phyloP scores from a whole-genome alignment of 257 asterid species.

The Linaria vulgaris region DNA sequence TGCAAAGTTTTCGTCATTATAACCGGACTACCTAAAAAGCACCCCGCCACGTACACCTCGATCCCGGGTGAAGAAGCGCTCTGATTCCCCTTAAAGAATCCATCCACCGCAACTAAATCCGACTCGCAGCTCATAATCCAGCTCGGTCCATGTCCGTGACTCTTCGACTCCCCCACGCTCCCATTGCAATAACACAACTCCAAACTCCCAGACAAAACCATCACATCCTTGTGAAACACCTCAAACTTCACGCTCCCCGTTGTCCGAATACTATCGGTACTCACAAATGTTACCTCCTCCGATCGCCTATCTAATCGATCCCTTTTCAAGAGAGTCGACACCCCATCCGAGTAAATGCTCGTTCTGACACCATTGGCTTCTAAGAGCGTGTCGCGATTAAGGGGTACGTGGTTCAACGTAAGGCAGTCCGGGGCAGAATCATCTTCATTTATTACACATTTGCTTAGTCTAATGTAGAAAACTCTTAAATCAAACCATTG shows the following conservation, averaged over 20 bases:
- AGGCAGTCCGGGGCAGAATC: conserved; percentile 53
- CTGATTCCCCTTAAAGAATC: conserved; percentile 37
- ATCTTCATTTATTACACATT: conserved; percentile 56
- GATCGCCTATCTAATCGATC: conserved; percentile 58
- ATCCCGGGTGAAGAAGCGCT: conserved; percentile 43
- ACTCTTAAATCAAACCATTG: conserved; percentile 74
- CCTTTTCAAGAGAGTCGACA: conserved; percentile 52
- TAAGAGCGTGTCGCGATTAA: conserved; percentile 56
- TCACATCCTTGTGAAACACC: conserved; percentile 43
- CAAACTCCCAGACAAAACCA: conserved; percentile 53
- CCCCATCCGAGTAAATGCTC: conserved; percentile 58
- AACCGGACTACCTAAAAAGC: conserved; percentile 59
- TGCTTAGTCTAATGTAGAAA: conserved; percentile 62
- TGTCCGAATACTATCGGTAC: conserved; percentile 59
- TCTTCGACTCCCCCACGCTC: conserved; percentile 35
- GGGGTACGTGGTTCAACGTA: conserved; percentile 59
- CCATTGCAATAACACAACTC: conserved; percentile 41
- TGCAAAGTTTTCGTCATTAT: conserved; percentile 54
- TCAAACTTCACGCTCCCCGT: conserved; percentile 64
- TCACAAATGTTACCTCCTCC: conserved; percentile 62
- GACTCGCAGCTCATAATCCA: conserved; percentile 65
- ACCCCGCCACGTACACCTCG: conserved; percentile 74
- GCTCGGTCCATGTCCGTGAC: conserved; percentile 34
- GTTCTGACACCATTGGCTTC: conserved; percentile 67
- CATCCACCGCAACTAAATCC: conserved; percentile 26